These are phyloP conservation scores for Anaeromyces robustus DNA, from an alignment of 192 early-diverging fungal species.

Conservation along the genomic window DNA sequence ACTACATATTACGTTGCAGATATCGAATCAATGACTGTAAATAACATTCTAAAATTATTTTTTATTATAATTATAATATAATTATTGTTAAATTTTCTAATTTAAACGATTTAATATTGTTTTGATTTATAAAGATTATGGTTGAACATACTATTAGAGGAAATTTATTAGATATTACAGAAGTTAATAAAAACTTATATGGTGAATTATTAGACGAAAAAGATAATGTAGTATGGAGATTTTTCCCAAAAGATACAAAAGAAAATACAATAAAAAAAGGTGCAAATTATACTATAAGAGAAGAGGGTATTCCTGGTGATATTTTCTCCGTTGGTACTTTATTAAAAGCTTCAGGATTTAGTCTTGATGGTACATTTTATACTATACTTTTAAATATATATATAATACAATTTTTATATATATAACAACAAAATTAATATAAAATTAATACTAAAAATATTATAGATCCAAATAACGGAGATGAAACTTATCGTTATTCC, in stretches of 20 bases:
- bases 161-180: not conserved
- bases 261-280: not conserved
- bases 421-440: no score
- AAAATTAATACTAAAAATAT: not conserved
- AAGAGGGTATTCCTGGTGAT: not conserved
- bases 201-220: not conserved
- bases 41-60: no score
- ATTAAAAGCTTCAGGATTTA: no score
- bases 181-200: not conserved
- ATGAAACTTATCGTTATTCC: not conserved
- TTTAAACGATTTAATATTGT: no score
- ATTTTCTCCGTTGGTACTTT: not conserved
- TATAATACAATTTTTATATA: no score
- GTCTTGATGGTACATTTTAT: no score
- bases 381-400: not conserved
- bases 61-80: no score
- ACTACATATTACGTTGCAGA: not conserved
- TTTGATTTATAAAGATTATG: not conserved
- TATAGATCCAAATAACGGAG: not conserved
- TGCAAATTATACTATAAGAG: not conserved
- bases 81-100: no score
- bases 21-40: not conserved
- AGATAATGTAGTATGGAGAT: not conserved
- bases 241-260: not conserved
- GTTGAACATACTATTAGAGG: not conserved